Evolutionary conservation across 2,329 filamentous ascomycete genomes (phyloP).

Genomic region (Neofusicoccum laricinum): DNA sequence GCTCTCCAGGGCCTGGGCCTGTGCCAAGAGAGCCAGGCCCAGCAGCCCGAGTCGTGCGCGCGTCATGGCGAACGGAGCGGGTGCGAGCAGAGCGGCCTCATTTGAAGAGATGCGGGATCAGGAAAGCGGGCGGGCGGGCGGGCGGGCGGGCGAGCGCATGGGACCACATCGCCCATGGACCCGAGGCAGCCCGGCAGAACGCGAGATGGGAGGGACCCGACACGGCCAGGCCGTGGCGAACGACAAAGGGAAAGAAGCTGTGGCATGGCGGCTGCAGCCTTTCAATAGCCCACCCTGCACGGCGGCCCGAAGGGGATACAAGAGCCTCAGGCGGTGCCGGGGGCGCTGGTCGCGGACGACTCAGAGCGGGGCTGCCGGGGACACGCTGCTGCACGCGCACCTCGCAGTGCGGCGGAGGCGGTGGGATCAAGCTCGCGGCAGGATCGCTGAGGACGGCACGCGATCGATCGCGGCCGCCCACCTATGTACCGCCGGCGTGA

Average conservation of each 20-base stretch:
- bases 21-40: neutral
- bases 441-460: neutral
- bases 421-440: neutral
- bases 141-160: no score
- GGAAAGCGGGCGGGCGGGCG: neutral
- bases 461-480: neutral
- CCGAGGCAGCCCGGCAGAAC: neutral
- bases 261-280: neutral
- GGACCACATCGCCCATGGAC: neutral
- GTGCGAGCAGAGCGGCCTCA: neutral
- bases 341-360: neutral
- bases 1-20: neutral
- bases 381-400: neutral
- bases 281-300: constrained; percentile 1
- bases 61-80: neutral
- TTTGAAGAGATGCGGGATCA: neutral
- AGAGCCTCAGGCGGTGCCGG: neutral
- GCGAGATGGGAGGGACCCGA: neutral
- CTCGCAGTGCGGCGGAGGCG: neutral
- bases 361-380: neutral
- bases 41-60: neutral
- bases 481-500: neutral
- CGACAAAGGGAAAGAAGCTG: neutral
- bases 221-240: neutral
- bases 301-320: neutral